Base-by-base conservation (phyloP, 176 grass and related monocot species). In the Cenchrus americanus region DNA sequence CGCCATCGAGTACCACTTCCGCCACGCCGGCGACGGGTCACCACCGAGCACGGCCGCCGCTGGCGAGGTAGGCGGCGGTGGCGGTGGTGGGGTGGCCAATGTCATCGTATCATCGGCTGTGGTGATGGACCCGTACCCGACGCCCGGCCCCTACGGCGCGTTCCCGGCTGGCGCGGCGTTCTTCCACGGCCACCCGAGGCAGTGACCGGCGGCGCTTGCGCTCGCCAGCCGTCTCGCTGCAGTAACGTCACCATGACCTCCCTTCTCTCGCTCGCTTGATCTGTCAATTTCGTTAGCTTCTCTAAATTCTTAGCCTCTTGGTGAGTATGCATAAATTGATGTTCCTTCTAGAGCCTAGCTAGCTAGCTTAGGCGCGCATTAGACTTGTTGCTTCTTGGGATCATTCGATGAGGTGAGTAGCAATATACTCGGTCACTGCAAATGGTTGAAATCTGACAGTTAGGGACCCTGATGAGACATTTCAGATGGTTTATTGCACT, bases 41-140 rank as follows among this genome's bases (percentile, higher is more conserved):
- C 83, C 95, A 11, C 77, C 90, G 0, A 79, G 82, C 80, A 68
- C 86, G 0, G 86, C 70, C 27, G 71, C 86, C 8, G 86, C 84
- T 0, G 81, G 72, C 61, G 85, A 86, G 0, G 64, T 67, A 19
- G 77, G 91, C 60, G 43, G 91, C 60, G 42, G 66, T 65, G 43
- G 63, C 1, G 84, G 66, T 69, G 43, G 63, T 1, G 84, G 75
- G 4, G 47, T 70, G 4, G 84, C 78, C 22, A 84, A 71, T 44
- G 72, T 71, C 71, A 66, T 89, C 42, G 84, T 80, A 62, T 89
- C 95, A 81, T 94, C 95, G 65, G 90, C 90, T 66, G 95, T 85
- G 64, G 71, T 97, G 30, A 92, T 98, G 82, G 95, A 98, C 24
- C 92, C 95, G 48, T 98, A 98, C 76, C 88, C 95, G 10, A 98